Conservation (phyloP, 768 basidiomycete species). For the Boletus coccyginus region DNA sequence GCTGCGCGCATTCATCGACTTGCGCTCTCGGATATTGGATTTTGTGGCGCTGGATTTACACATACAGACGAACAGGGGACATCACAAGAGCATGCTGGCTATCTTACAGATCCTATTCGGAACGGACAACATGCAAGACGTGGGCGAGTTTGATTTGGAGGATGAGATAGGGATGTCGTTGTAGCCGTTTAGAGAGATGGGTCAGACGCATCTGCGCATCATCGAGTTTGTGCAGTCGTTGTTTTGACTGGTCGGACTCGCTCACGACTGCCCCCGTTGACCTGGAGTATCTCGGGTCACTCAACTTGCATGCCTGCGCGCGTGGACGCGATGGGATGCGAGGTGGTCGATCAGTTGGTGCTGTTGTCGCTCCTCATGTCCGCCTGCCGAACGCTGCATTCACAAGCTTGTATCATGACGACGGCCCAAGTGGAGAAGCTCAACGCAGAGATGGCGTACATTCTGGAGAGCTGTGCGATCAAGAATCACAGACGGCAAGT, state of each 20-base stretch:
- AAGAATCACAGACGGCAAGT: constrained; percentile 90
- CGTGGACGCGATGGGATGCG: constrained; percentile 69
- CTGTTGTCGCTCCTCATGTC: constrained; percentile 66
- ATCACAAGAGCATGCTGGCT: constrained; percentile 67
- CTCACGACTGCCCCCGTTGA: constrained; percentile 55
- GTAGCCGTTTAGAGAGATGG: constrained; percentile 64
- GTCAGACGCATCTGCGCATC: constrained; percentile 80
- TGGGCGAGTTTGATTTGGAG: constrained; percentile 36
- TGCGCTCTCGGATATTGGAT: constrained; percentile 84
- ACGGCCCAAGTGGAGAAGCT: constrained; percentile 64
- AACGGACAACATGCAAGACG: constrained; percentile 50
- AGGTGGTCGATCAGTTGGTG: constrained; percentile 73
- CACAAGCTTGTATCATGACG: constrained; percentile 64
- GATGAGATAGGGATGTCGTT: constrained; percentile 37
- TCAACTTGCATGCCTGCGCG: constrained; percentile 73
- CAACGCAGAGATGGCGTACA: constrained; percentile 64
- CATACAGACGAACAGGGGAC: constrained; percentile 74
- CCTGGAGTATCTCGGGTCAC: constrained; percentile 59
- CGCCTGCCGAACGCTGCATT: constrained; percentile 59
- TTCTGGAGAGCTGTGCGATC: constrained; percentile 78
- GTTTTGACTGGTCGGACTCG: constrained; percentile 86
- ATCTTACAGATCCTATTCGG: constrained; percentile 83
- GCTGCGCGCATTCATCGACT: constrained; percentile 72
- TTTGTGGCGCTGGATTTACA: constrained; percentile 87
- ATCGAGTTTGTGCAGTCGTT: constrained; percentile 87